Base-by-base conservation (phyloP, 805 yeast genomes). In the Saccharomycopsis schoenii region DNA sequence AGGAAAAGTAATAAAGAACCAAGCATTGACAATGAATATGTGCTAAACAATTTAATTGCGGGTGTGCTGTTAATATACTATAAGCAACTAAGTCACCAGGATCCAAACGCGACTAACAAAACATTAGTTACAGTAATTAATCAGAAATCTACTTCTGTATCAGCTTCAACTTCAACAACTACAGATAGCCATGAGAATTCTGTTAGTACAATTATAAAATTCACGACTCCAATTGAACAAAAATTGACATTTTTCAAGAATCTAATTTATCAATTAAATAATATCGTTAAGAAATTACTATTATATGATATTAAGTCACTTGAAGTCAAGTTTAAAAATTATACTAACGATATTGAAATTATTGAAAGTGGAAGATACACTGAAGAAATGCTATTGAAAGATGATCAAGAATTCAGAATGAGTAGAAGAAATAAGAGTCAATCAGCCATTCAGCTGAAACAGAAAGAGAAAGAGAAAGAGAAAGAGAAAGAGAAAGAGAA, bases 241-340 rank as follows among this genome's bases (percentile, higher is more conserved):
- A 61, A 63, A 60, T 41, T 63, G 37, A 50, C 42, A 4, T 63
- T 63, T 54, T 57, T 63, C 17, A 57, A 55, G 40, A 63, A 63
- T 34, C 43, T 63, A 39, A 61, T 62, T 41, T 56, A 55, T 41
- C 64, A 61, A 57, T 52, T 61, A 36, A 59, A 60, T 43, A 60
- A 43, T 29, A 58, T 63, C 11, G 39, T 58, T 17, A 63, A 63
- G 59, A 63, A 63, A 55, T 24, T 63, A 19, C 47, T 63, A 12
- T 15, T 63, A 11, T 61, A 59, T 40, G 66, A 63, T 29, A 62
- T 63, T 21, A 62, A 59, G 43, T 56, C 60, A 25, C 50, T 63
- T 12, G 64, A 61, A 29, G 58, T 60, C n/a, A 62, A 47, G 36
- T 60, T 57, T 47, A 57, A 60, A 36, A 62, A 60, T 41, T 59